A percentile compares a stretch with the other conserved stretches of the same genome.
Conservation (phyloP, 768 basidiomycete genomes). For the Stropharia rugosoannulata region DNA sequence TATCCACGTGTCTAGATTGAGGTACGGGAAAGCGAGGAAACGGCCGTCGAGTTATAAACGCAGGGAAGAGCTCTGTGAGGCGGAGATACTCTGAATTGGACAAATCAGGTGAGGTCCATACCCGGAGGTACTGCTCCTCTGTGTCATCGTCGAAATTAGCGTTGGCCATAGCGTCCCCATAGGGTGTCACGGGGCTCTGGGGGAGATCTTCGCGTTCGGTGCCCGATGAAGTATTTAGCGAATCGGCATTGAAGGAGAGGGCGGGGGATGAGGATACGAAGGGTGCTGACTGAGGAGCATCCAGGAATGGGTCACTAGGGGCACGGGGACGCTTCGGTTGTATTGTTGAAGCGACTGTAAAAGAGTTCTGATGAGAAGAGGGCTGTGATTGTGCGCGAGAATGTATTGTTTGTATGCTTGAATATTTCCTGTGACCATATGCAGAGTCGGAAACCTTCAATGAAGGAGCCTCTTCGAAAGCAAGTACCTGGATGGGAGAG, state of each 20-base stretch:
- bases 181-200: slow-evolving; percentile 34
- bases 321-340: slow-evolving; percentile 67
- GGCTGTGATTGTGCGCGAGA: slow-evolving; percentile 59
- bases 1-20: slow-evolving; percentile 44
- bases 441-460: slow-evolving; percentile 32
- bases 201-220: slow-evolving; percentile 35
- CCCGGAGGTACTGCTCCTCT: slow-evolving; percentile 54
- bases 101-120: slow-evolving; percentile 83
- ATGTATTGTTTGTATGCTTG: slow-evolving; percentile 40
- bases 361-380: slow-evolving; percentile 41
- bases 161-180: slow-evolving; percentile 33
- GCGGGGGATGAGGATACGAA: slow-evolving; percentile 46
- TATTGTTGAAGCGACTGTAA: slow-evolving; percentile 40
- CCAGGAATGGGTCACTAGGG: slow-evolving; percentile 79
- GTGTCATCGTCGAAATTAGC: slow-evolving; percentile 26
- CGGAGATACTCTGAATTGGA: slow-evolving; percentile 70
- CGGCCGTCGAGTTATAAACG: slow-evolving; percentile 68
- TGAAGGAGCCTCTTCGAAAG: slow-evolving; percentile 69
- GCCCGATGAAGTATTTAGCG: slow-evolving; percentile 25
- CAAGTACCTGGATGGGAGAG: slow-evolving; percentile 38
- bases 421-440: slow-evolving; percentile 32
- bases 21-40: slow-evolving; percentile 67
- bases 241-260: slow-evolving; percentile 35
- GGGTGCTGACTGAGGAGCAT: slow-evolving; percentile 63
- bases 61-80: slow-evolving; percentile 73